These are phyloP conservation scores for Datura wrightii DNA, from an alignment of 257 asterid species.

Conservation along the genomic window DNA sequence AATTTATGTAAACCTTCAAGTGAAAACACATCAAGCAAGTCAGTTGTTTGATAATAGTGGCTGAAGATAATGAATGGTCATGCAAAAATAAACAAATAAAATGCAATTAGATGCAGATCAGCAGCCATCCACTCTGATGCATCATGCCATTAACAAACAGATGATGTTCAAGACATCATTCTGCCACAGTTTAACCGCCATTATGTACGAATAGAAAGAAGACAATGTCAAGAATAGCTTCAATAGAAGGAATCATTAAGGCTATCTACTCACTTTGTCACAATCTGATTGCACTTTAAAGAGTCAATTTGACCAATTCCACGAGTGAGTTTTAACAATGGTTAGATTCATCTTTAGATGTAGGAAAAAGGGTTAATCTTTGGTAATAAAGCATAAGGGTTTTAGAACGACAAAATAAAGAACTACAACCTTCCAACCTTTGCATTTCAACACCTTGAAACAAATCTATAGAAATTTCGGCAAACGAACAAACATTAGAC, in stretches of 20 bases:
- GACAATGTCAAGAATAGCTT: not conserved
- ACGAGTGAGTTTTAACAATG: not conserved
- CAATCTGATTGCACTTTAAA: not conserved
- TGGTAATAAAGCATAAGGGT: not conserved
- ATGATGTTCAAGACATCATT: not conserved
- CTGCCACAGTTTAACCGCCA: not conserved
- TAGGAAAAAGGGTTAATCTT: not conserved
- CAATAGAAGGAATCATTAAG: not conserved
- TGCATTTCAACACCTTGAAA: not conserved
- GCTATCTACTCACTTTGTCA: not conserved
- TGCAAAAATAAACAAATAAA: not conserved
- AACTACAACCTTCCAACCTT: not conserved
- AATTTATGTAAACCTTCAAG: conserved; percentile 71
- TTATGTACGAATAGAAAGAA: not conserved
- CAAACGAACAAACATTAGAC: conserved; percentile 10
- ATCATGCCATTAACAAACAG: conserved; percentile 11
- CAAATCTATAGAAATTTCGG: not conserved
- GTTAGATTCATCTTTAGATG: not conserved
- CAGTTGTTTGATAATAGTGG: not conserved
- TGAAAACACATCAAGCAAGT: conserved; percentile 19
- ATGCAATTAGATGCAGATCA: not conserved
- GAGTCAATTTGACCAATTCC: not conserved
- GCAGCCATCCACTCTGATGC: not conserved
- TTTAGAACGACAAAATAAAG: not conserved
- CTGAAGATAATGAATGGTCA: not conserved